A percentile compares a stretch with the other conserved stretches of the same genome.
Evolutionary conservation across 192 early-diverging fungal genomes (phyloP).

Genomic region (Backusella mclennaniae): DNA sequence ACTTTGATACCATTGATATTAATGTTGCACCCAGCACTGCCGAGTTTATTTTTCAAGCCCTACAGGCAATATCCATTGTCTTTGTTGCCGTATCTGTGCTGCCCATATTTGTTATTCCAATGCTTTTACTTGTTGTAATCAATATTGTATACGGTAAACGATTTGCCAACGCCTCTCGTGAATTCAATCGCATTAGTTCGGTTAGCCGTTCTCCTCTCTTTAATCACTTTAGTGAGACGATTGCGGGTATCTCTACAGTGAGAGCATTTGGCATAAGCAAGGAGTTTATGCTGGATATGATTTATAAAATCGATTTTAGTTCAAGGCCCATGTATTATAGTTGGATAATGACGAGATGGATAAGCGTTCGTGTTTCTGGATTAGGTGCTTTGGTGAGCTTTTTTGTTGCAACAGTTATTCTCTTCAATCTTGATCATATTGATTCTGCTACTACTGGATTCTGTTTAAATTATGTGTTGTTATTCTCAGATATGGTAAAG

Average conservation of each 20-base stretch:
- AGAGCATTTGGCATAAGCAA: constrained; percentile 74
- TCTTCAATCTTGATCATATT: constrained; percentile 50
- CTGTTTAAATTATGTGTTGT: constrained; percentile 72
- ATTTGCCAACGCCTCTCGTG: constrained; percentile 65
- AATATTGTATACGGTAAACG: constrained; percentile 55
- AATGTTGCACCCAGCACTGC: constrained; percentile 46
- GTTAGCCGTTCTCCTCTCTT: constrained; percentile 71
- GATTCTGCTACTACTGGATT: constrained; percentile 85
- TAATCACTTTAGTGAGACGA: constrained; percentile 72
- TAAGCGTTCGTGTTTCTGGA: constrained; percentile 72
- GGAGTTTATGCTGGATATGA: constrained; percentile 57
- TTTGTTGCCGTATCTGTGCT: constrained; percentile 58
- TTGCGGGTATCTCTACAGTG: constrained; percentile 72
- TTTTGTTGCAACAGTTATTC: constrained; percentile 60
- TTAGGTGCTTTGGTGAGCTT: constrained; percentile 72
- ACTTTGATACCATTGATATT: constrained; percentile 78
- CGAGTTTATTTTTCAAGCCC: constrained; percentile 41
- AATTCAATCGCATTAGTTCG: constrained; percentile 84
- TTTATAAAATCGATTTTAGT: constrained; percentile 46
- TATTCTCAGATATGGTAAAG: constrained; percentile 45
- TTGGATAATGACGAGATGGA: constrained; percentile 83
- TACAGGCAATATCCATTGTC: constrained; percentile 52
- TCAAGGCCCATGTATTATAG: constrained; percentile 77
- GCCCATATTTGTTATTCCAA: constrained; percentile 56
- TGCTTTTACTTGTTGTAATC: constrained; percentile 29